Conservation (phyloP, 1,284 basidiomycete species). For the Pulveroboletus sp. region DNA sequence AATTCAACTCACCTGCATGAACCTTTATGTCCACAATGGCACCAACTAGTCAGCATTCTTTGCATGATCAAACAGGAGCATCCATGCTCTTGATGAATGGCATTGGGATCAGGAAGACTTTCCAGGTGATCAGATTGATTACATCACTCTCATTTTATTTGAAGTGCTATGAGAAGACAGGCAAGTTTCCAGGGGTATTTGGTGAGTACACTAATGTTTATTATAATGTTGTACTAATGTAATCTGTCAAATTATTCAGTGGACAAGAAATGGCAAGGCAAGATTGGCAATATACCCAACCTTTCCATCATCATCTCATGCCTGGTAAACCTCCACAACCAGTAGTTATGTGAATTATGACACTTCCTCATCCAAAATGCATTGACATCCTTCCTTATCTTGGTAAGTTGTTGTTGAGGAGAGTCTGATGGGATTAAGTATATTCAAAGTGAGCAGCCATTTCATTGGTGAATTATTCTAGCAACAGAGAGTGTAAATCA, state of each 20-base stretch:
- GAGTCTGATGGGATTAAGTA: neutral
- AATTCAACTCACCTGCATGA: neutral
- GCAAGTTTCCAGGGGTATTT: too few relatives aligned
- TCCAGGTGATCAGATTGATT: too few relatives aligned
- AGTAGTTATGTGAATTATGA: neutral
- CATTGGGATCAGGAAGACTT: too few relatives aligned
- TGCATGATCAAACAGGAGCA: conserved; percentile 2
- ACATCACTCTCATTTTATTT: too few relatives aligned
- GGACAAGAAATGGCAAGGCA: conserved; percentile 13
- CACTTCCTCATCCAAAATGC: neutral
- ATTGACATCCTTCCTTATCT: neutral
- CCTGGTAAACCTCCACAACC: neutral
- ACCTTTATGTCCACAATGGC: conserved; percentile 10
- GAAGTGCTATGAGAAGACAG: too few relatives aligned
- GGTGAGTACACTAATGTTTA: too few relatives aligned
- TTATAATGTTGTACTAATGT: too few relatives aligned
- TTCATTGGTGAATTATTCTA: neutral
- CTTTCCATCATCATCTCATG: neutral
- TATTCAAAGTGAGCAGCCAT: neutral
- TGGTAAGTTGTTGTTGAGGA: neutral
- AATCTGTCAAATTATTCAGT: too few relatives aligned
- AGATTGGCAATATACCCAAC: neutral
- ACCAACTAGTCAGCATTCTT: conserved; percentile 18
- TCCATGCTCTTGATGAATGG: neutral
- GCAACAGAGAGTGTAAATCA: neutral